Conservation (phyloP, 108 stramenopile genomes). For the Skeletonema potamos region DNA sequence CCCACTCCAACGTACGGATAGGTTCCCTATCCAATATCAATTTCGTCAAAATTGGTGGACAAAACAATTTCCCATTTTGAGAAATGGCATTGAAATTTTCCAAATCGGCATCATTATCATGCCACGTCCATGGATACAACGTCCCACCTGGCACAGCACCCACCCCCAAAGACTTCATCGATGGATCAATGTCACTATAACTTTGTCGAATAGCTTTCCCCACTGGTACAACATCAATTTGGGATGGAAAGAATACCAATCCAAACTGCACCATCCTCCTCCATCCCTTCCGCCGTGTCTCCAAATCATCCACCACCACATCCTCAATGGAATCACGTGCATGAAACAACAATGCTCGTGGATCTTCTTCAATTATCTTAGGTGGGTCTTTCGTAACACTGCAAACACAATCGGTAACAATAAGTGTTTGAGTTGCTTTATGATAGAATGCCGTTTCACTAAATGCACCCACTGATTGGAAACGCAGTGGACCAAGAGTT, state of each 20-base stretch:
- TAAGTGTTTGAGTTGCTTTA: constrained; percentile 69
- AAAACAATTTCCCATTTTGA: constrained; percentile 67
- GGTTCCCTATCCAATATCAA: constrained; percentile 89
- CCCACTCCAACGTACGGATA: constrained; percentile 69
- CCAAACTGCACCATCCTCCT: constrained; percentile 89
- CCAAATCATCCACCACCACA: constrained; percentile 59
- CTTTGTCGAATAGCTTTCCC: constrained; percentile 51
- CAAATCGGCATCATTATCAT: constrained; percentile 52
- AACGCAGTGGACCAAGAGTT: constrained; percentile 75
- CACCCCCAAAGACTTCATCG: constrained; percentile 61
- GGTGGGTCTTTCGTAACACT: constrained; percentile 78
- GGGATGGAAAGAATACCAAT: constrained; percentile 89
- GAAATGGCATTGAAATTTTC: constrained; percentile 66
- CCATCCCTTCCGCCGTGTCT: constrained; percentile 81
- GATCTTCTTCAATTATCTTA: constrained; percentile 77
- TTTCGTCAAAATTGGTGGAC: constrained; percentile 91
- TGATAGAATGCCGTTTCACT: constrained; percentile 89
- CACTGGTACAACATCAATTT: constrained; percentile 71
- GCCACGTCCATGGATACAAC: constrained; percentile 88
- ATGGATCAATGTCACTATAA: constrained; percentile 43
- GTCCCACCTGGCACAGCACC: constrained; percentile 65
- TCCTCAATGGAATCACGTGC: constrained; percentile 79
- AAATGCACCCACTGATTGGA: constrained; percentile 86
- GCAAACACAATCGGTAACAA: constrained; percentile 87
- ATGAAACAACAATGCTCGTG: constrained; percentile 83